A percentile compares a stretch with the other conserved stretches of the same genome.
Evolutionary conservation across 495 filamentous ascomycete genomes (phyloP).

Genomic region (Podospora pseudopauciseta): DNA sequence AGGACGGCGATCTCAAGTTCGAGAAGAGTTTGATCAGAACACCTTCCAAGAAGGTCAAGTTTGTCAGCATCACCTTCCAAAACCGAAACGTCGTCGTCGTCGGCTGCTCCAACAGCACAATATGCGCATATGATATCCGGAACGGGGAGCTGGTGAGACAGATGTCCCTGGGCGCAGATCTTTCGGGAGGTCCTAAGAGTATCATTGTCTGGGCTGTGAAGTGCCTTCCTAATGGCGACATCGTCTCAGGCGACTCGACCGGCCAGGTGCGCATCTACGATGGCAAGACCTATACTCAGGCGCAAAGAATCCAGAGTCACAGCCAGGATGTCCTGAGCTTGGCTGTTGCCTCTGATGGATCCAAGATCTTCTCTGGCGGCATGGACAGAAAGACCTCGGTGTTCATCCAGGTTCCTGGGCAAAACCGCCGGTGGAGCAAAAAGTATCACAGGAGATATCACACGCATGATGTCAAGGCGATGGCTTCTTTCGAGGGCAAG

Average conservation of each 20-base stretch:
- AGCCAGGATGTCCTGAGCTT: slow-evolving; percentile 87
- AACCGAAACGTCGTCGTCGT: slow-evolving; percentile 76
- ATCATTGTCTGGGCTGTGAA: slow-evolving; percentile 91
- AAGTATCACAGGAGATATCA: slow-evolving; percentile 80
- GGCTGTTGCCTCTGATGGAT: slow-evolving; percentile 72
- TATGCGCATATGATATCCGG: slow-evolving; percentile 83
- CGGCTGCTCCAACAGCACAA: slow-evolving; percentile 87
- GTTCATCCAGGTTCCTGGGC: slow-evolving; percentile 63
- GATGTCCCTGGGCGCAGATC: slow-evolving; percentile 79
- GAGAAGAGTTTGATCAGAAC: slow-evolving; percentile 64
- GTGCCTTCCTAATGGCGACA: slow-evolving; percentile 77
- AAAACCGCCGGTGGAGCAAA: slow-evolving; percentile 71
- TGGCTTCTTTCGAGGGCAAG: slow-evolving; percentile 83
- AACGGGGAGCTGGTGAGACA: slow-evolving; percentile 67
- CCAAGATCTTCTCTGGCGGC: slow-evolving; percentile 82
- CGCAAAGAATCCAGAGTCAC: slow-evolving; percentile 79
- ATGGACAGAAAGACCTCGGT: slow-evolving; percentile 84
- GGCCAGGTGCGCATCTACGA: slow-evolving; percentile 93
- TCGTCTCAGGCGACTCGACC: slow-evolving; percentile 91
- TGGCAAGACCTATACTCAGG: slow-evolving; percentile 80
- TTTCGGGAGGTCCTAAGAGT: slow-evolving; percentile 71
- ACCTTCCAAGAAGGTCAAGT: slow-evolving; percentile 74
- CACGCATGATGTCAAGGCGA: slow-evolving; percentile 88
- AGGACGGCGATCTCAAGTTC: slow-evolving; percentile 72
- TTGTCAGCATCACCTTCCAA: slow-evolving; percentile 87